phyloP scores from a whole-genome alignment of 1,139 yeast species.

The Sugiyamaella sp. region DNA sequence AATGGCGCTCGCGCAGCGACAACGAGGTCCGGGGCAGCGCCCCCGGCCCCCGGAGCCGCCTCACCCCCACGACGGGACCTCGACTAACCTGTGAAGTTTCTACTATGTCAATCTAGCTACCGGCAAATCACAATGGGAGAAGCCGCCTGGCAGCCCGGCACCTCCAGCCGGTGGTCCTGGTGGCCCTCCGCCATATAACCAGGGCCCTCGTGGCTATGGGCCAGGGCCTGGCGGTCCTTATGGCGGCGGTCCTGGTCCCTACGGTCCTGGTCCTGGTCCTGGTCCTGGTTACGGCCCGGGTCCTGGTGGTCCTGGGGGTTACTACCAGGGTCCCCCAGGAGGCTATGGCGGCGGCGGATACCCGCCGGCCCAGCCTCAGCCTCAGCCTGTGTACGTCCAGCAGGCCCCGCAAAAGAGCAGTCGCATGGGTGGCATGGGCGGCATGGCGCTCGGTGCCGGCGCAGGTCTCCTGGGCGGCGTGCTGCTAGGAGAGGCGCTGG shows the following conservation, averaged over 20 bases:
- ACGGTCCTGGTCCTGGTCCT: slow-evolving; percentile 22
- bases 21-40: slow-evolving; percentile 1
- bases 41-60: slow-evolving; percentile 20
- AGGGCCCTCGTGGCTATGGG: slow-evolving; percentile 40
- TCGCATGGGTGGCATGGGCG: slow-evolving; percentile 47
- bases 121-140: slow-evolving; percentile 90
- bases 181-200: too few relatives aligned
- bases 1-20: not conserved
- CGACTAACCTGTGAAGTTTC: slow-evolving; percentile 21
- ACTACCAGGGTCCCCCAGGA: slow-evolving; percentile 23
- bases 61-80: slow-evolving; percentile 16
- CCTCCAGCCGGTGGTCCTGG: slow-evolving; percentile 36
- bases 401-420: slow-evolving; percentile 35
- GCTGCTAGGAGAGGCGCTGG: slow-evolving; percentile 54
- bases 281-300: slow-evolving; percentile 30
- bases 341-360: slow-evolving; percentile 30
- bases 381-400: slow-evolving; percentile 39
- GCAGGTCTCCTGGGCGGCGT: slow-evolving; percentile 81
- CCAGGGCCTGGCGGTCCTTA: slow-evolving; percentile 38
- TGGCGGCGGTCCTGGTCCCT: slow-evolving; percentile 25
- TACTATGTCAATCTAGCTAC: slow-evolving; percentile 69
- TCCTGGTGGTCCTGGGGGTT: slow-evolving; percentile 30
- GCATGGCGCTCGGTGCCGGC: slow-evolving; percentile 72
- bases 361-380: slow-evolving; percentile 36
- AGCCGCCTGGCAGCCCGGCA: slow-evolving; percentile 56